phyloP scores from a whole-genome alignment of 257 asterid genomes.

The Solanum etuberosum region DNA sequence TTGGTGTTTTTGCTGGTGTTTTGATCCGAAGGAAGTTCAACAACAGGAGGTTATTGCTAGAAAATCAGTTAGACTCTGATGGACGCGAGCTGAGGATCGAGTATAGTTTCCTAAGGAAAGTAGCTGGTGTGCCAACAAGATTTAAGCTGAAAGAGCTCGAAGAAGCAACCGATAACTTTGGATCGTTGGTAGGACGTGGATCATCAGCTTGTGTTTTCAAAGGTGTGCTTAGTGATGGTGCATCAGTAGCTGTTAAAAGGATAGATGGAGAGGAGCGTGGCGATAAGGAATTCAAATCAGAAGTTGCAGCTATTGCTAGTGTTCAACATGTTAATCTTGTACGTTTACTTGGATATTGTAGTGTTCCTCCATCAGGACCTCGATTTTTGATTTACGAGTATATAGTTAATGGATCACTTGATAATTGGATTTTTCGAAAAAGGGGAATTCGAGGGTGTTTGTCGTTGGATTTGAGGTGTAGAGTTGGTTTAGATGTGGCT shows the following conservation, averaged over 20 bases:
- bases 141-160: constrained; percentile 63
- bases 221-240: constrained; percentile 54
- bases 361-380: constrained; percentile 31
- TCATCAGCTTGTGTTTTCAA: constrained; percentile 56
- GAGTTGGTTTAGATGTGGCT: constrained; percentile 55
- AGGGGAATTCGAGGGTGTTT: constrained; percentile 26
- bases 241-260: constrained; percentile 56
- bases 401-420: constrained; percentile 50
- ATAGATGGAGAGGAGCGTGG: constrained; percentile 65
- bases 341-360: constrained; percentile 55
- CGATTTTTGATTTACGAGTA: constrained; percentile 52
- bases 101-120: constrained; percentile 72
- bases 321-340: constrained; percentile 76
- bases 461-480: constrained; percentile 51
- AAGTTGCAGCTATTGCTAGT: constrained; percentile 71
- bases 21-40: constrained; percentile 28
- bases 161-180: constrained; percentile 57
- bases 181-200: constrained; percentile 46
- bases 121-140: constrained; percentile 68
- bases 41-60: constrained; percentile 26
- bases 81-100: constrained; percentile 70
- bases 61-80: constrained; percentile 31
- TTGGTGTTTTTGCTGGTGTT: constrained; percentile 20
- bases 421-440: constrained; percentile 52
- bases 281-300: constrained; percentile 55